Conservation (phyloP, 768 basidiomycete species). For the Antrodiella citrinella region DNA sequence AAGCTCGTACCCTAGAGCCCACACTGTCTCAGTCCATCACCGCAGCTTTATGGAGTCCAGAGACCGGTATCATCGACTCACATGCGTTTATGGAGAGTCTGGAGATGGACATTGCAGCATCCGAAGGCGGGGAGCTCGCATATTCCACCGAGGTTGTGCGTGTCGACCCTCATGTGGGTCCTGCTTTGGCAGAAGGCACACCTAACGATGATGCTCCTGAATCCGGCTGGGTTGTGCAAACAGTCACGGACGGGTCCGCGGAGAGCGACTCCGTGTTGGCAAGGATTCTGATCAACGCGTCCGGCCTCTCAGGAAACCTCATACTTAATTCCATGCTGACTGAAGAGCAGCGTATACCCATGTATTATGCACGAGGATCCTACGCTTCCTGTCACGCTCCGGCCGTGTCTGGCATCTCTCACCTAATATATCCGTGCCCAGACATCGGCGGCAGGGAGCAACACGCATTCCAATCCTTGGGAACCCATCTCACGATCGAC, state of each 20-base stretch:
- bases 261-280: conserved; percentile 62
- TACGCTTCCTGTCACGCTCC: conserved; percentile 85
- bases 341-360: conserved; percentile 47
- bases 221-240: conserved; percentile 86
- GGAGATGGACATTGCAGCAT: conserved; percentile 72
- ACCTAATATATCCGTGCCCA: conserved; percentile 91
- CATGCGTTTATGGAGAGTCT: conserved; percentile 78
- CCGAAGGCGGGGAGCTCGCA: conserved; percentile 61
- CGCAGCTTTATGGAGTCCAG: conserved; percentile 71
- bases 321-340: conserved; percentile 66
- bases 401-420: conserved; percentile 56
- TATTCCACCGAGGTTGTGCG: conserved; percentile 80
- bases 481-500: conserved; percentile 88
- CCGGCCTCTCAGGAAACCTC: conserved; percentile 66
- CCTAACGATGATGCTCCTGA: conserved; percentile 25
- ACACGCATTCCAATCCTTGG: conserved; percentile 73
- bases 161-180: conserved; percentile 50
- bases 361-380: conserved; percentile 78
- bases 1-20: conserved; percentile 74
- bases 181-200: conserved; percentile 12
- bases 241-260: conserved; percentile 41
- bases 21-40: conserved; percentile 65
- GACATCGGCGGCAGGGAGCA: conserved; percentile 41
- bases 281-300: conserved; percentile 73
- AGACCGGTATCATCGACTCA: conserved; percentile 87